A percentile compares a stretch with the other conserved stretches of the same genome.
phyloP scores from a whole-genome alignment of 2,329 filamentous ascomycete species.

The Chrysosporium queenslandicum region DNA sequence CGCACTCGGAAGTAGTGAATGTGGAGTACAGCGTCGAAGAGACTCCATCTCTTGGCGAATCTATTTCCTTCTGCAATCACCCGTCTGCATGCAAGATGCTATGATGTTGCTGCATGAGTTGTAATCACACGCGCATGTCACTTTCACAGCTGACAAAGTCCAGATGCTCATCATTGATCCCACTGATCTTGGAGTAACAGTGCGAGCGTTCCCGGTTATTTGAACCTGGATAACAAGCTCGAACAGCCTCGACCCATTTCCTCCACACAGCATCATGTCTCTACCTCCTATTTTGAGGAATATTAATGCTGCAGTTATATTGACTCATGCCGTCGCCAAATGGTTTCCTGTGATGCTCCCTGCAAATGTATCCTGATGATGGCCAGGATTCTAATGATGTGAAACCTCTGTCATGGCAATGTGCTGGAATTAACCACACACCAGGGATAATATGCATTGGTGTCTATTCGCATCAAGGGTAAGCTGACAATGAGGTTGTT shows the following conservation, averaged over 20 bases:
- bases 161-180: no score
- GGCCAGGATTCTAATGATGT: no score
- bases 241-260: not conserved
- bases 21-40: no score
- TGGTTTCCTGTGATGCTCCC: no score
- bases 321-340: no score
- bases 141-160: not conserved
- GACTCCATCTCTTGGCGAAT: not conserved
- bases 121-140: not conserved
- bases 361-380: no score
- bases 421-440: not conserved
- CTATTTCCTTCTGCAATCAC: not conserved
- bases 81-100: conserved; percentile 1
- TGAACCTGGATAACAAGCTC: not conserved
- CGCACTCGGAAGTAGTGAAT: no score
- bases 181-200: no score
- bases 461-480: conserved; percentile 1
- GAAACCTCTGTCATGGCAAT: not conserved
- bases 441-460: conserved; percentile 1
- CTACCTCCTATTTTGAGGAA: not conserved
- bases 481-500: no score
- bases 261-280: not conserved
- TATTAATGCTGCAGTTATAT: not conserved
- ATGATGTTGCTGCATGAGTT: not conserved
- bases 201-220: no score